These are phyloP conservation scores for Phalaenopsis hybrid DNA, from an alignment of 116 monocot species.

Conservation along the genomic window DNA sequence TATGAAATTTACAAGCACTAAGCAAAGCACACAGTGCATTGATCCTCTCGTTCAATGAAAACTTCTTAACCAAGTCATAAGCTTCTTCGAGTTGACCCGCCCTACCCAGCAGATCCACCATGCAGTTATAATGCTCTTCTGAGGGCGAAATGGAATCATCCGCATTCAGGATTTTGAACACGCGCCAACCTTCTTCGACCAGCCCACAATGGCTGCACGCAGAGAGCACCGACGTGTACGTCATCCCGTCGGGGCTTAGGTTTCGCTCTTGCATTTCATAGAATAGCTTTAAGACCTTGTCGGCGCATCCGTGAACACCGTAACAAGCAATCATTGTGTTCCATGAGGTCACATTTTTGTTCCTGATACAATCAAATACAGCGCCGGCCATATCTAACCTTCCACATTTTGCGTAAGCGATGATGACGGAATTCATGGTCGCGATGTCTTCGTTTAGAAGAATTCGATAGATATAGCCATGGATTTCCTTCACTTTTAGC, in stretches of 20 bases:
- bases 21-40: constrained; percentile 46
- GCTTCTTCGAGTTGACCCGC: constrained; percentile 60
- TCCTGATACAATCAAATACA: constrained; percentile 29
- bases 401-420: constrained; percentile 59
- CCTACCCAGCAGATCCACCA: constrained; percentile 61
- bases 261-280: constrained; percentile 37
- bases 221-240: constrained; percentile 53
- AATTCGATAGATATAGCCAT: constrained; percentile 27
- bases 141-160: constrained; percentile 30
- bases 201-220: constrained; percentile 66
- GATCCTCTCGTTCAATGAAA: constrained; percentile 21
- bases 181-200: constrained; percentile 44
- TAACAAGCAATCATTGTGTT: constrained; percentile 63
- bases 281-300: constrained; percentile 39
- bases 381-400: constrained; percentile 23
- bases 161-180: constrained; percentile 41
- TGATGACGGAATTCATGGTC: constrained; percentile 50
- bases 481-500: constrained; percentile 40
- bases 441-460: constrained; percentile 17
- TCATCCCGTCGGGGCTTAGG: constrained; percentile 39
- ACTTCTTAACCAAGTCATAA: constrained; percentile 33
- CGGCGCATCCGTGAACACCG: constrained; percentile 48
- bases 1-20: constrained; percentile 54
- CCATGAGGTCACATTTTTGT: constrained; percentile 32
- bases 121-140: constrained; percentile 57